These are phyloP conservation scores for Clonostachys chloroleuca DNA, from an alignment of 2,329 filamentous ascomycete species.

Conservation along the genomic window DNA sequence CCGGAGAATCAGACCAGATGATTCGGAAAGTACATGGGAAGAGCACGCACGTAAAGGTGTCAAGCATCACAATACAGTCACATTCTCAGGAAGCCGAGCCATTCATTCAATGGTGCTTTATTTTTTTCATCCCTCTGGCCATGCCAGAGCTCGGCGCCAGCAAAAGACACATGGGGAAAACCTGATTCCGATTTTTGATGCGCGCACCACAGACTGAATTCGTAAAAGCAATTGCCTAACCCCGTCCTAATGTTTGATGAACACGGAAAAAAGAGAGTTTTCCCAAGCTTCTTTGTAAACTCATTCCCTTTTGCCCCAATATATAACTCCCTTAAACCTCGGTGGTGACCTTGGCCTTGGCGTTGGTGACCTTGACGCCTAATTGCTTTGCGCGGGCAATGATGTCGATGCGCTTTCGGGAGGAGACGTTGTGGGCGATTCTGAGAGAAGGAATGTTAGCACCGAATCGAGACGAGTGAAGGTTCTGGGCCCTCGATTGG, in stretches of 20 bases:
- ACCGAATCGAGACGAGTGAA: too few species aligned
- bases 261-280: not conserved
- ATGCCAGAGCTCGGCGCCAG: too few species aligned
- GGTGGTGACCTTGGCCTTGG: slow-evolving; percentile 97
- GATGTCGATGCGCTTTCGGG: slow-evolving; percentile 98
- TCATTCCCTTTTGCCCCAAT: not conserved
- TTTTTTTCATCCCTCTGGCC: too few species aligned
- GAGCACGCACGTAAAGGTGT: too few species aligned
- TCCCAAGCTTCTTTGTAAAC: not conserved
- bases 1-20: too few species aligned
- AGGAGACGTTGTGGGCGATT: slow-evolving; percentile 97
- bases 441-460: slow-evolving; percentile 48
- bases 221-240: not conserved
- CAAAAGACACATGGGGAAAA: too few species aligned
- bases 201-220: not conserved
- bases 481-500: too few species aligned
- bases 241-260: not conserved
- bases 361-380: slow-evolving; percentile 99
- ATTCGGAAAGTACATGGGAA: too few species aligned
- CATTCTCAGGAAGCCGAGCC: too few species aligned
- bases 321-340: slow-evolving; percentile 63
- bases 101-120: too few species aligned
- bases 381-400: slow-evolving; percentile 95
- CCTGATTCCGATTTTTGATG: too few species aligned
- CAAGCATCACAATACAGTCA: too few species aligned